Base-by-base conservation (phyloP, 2,329 filamentous ascomycete genomes). In the Xylariaceae sp. region DNA sequence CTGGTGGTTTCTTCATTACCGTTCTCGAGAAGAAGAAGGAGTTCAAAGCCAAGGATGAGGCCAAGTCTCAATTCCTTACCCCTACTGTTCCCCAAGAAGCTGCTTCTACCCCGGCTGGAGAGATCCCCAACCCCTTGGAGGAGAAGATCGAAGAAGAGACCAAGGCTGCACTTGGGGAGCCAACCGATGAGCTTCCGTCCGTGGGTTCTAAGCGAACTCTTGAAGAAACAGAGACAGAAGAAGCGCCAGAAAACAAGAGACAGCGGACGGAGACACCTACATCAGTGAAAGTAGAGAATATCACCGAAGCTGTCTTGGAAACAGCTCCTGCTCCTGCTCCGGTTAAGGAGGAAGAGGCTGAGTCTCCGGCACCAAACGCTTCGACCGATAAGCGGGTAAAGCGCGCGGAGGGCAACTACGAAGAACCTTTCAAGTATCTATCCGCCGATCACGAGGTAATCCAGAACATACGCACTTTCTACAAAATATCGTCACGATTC, bases 341-440 rank as follows among this genome's bases (percentile, higher is more conserved):
- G 3, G 3, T 42, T 42, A 13, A 42, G 37, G 37, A 42, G 37
- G 37, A 42, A 7, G 37, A 45, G 11, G n/a, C 59, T 18, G 66
- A 64, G 34, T 58, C 55, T 34, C 64, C 58, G 51, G 67, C 62
- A 39, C 66, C 53, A 34, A 60, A 57, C 35, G 53, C 59, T 45
- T 55, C 61, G 74, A 68, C 72, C 72, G 73, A 76, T 70, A 73
- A 65, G 62, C 76, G 75, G 66, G 63, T 68, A 39, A 80, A 80
- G 66, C 75, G 72, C 67, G 73, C 73, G 52, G 73, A 74, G 60
- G 80, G 78, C 53, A 83, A 83, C 13, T 81, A 86, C 65, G 94
- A 97, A 73, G 94, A 99, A 73, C 90, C 92, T 3, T 99, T 96
- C 82, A 97, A 96, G 72, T 99, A 92, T 72, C 82, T 99, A 47